Base-by-base conservation (phyloP, 495 filamentous ascomycete species). In the Trichoderma erinaceum region DNA sequence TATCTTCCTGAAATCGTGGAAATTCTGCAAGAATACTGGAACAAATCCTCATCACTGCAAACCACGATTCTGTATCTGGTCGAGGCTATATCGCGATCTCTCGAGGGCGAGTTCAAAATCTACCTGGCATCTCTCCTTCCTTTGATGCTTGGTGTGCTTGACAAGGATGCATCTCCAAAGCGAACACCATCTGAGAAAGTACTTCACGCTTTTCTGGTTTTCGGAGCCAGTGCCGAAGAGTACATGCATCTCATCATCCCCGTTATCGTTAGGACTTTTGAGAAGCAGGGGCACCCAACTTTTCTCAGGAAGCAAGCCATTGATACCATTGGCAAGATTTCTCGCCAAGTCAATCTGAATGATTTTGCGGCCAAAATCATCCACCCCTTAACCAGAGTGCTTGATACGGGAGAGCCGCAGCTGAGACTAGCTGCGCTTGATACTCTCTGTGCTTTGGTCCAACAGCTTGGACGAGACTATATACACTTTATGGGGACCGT, bases 201-300 rank as follows among this genome's bases (percentile, higher is more conserved):
- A 21, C 83, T 99, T 15, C 96, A 98, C 77, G 92, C 93, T 2
- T 95, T 99, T 73, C 81, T 98, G 48, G 89, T 99, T 0, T 97
- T 99, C 75, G 95, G 96, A n/a, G 88, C 92, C 16, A 97, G 92
- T 73, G 90, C 89, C 18, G 95, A 98, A 75, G 94, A 97, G 75
- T 97, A 98, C 77, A 98, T 99, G 95, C 95, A 98, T 77, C 83
- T 99, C 38, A 98, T 99, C 71, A 93, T 99, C 44, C 95, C 95
- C 10, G 89, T 93, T n/a, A 90, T 99, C 69, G 92, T 99, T 21
- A 86, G 88, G 18, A 86, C 96, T 66, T 97, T 97, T 73, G 92
- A 98, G 72, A 93, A 90, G 69, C 84, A 87, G 23, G 87, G 89
- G 46, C 89, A 95, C 69, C 92, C 92, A 7, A 79, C 84, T 12